A percentile compares a stretch with the other conserved stretches of the same genome.
These are phyloP conservation scores for Neurospora discreta DNA, from an alignment of 495 filamentous ascomycete genomes.

Conservation along the genomic window DNA sequence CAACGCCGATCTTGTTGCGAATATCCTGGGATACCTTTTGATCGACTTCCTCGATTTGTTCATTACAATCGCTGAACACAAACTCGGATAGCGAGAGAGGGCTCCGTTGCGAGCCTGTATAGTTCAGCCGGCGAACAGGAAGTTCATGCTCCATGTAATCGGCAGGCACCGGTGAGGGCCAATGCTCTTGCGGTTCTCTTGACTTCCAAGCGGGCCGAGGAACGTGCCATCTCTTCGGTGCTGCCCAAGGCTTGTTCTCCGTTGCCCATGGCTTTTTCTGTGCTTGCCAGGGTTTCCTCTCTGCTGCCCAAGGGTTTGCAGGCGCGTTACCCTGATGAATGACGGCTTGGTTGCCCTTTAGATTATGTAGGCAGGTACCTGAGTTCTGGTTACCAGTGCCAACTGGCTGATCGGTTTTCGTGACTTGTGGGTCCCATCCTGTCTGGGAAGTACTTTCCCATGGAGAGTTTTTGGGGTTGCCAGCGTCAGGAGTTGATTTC, in stretches of 20 bases:
- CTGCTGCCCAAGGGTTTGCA: not conserved
- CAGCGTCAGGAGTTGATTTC: not conserved
- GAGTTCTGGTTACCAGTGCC: not conserved
- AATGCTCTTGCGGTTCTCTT: not conserved
- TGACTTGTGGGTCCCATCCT: not conserved
- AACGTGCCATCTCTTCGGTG: not conserved
- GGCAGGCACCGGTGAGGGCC: not conserved
- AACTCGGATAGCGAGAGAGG: not conserved
- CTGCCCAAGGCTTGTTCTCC: not conserved
- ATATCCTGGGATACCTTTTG: slow-evolving; percentile 1
- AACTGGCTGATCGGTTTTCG: not conserved
- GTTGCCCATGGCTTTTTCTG: not conserved
- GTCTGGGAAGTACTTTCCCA: not conserved
- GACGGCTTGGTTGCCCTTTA: not conserved
- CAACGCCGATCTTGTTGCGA: slow-evolving; percentile 9
- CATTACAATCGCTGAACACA: slow-evolving; percentile 4
- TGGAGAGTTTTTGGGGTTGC: not conserved
- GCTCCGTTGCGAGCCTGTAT: slow-evolving; percentile 3
- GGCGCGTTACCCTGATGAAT: not conserved
- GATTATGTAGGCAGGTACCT: not conserved
- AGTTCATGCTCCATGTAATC: slow-evolving; percentile 1
- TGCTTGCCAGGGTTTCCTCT: not conserved
- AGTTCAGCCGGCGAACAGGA: slow-evolving; percentile 7
- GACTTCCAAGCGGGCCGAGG: not conserved
- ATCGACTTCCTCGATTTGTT: not conserved